Evolutionary conservation across 148 eudicot species (phyloP), one percentile per base, ranked within the genome.

Genomic region (Amaranthus hypochondriacus): DNA sequence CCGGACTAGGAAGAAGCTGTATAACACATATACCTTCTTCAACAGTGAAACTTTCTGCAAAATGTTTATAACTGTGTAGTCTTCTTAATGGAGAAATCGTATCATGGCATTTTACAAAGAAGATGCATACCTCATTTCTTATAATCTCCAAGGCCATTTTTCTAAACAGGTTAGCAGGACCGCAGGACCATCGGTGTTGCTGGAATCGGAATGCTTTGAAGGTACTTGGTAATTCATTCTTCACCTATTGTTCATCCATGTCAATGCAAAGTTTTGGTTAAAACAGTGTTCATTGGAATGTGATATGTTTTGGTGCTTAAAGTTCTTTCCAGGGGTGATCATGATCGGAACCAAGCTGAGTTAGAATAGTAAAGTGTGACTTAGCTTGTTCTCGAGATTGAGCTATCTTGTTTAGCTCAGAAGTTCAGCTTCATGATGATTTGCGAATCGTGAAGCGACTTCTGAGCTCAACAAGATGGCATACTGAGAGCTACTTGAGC

Each of bases 131-230:
- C 89, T 92, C 82, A 73, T 84, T 90, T 61, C 15, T 77, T 13
- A 77, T 51, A 28, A 93, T 93, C 49, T 93, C 98, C 43, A 62
- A 48, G 1, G 72, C 84, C 92, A 87, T 93, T 80, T 93, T 93
- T 74, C 81, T 83, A 75, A 93, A 93, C 42, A 93, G 83, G 69
- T 93, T 89, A 54, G 96, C 94, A 0, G 98, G 98, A 5, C 98
- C 98, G 58, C 98, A 90, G 0, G 93, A 93, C 98, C 98, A 93
- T 46, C 98, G 80, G 59, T 90, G 96, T 64, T 93, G 98, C 74
- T 93, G 98, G 74, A 84, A 87, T 9, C 98, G 83, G 69, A 81
- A 93, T 14, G 98, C 96, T 70, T 87, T 90, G 72, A 90, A 90
- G 3, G 96, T 93, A 78, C 96, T 90, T 39, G 98, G 98, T 55